These are phyloP conservation scores for Solanum sitiens DNA, from an alignment of 257 asterid genomes.

Conservation along the genomic window DNA sequence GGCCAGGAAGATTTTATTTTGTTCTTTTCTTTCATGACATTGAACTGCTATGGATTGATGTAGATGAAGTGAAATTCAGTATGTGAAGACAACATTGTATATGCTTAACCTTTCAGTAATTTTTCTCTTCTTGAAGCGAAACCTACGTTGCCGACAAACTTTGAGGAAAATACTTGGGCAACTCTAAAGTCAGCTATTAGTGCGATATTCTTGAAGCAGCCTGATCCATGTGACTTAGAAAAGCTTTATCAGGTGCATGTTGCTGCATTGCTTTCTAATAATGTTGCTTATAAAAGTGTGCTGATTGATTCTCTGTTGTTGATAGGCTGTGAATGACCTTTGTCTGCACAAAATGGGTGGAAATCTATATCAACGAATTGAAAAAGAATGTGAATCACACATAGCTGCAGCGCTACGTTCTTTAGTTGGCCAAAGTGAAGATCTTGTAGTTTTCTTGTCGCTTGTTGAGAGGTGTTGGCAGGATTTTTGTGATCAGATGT, in stretches of 20 bases:
- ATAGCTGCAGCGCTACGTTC: constrained; percentile 62
- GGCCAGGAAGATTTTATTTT: background rate
- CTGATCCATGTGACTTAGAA: constrained; percentile 89
- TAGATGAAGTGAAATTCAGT: background rate
- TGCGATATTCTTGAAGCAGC: constrained; percentile 88
- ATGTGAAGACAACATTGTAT: background rate
- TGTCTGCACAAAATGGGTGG: constrained; percentile 97
- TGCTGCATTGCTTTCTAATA: background rate
- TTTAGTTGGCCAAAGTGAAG: constrained; percentile 90
- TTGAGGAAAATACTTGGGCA: constrained; percentile 93
- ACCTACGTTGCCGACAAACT: constrained; percentile 69
- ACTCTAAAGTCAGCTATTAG: constrained; percentile 82
- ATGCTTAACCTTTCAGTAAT: background rate
- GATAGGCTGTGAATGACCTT: constrained; percentile 81
- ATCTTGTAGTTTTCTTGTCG: constrained; percentile 79
- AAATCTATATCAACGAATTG: constrained; percentile 74
- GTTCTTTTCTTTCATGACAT: background rate
- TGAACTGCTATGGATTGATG: background rate
- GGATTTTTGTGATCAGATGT: constrained; percentile 93
- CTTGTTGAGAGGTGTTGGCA: constrained; percentile 95
- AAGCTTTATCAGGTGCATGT: constrained; percentile 74
- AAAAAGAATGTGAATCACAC: constrained; percentile 78
- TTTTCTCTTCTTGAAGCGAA: constrained; percentile 35
- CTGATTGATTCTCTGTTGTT: constrained; percentile 7
- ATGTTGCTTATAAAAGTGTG: constrained; percentile 5